phyloP scores from a whole-genome alignment of 257 asterid species.

The Fraxinus excelsior region DNA sequence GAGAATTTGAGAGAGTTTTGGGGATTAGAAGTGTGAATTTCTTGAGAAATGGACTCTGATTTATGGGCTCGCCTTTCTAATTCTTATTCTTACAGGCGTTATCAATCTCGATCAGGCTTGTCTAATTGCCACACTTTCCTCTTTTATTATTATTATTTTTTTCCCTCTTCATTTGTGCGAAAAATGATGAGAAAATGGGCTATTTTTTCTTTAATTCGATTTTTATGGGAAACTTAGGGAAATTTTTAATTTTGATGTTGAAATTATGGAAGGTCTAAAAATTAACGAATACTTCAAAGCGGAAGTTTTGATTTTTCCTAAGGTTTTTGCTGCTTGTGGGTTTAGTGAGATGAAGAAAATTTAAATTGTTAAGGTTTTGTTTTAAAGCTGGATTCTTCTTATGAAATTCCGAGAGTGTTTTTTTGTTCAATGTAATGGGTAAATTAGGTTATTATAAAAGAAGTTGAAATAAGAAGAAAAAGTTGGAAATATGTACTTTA shows the following conservation, averaged over 20 bases:
- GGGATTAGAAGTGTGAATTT: conserved; percentile 5
- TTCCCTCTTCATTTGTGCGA: not conserved
- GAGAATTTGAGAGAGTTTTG: conserved; percentile 8
- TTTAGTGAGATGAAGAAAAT: conserved; percentile 9
- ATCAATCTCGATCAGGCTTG: conserved; percentile 72
- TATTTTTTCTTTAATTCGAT: not conserved
- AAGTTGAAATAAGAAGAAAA: not conserved
- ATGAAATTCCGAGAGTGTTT: not conserved
- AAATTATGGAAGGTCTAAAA: not conserved
- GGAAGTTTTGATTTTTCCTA: not conserved
- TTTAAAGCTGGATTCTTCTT: not conserved
- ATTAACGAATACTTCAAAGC: not conserved
- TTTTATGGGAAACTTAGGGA: not conserved
- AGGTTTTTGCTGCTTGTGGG: conserved; percentile 3
- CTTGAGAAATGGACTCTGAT: conserved; percentile 66
- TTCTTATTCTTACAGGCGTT: conserved; percentile 54
- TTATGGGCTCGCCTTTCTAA: conserved; percentile 61
- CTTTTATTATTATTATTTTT: not conserved
- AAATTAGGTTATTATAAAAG: not conserved
- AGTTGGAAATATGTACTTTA: not conserved
- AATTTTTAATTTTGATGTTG: not conserved
- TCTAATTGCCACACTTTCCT: conserved; percentile 7
- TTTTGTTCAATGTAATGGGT: not conserved
- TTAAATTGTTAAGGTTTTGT: not conserved
- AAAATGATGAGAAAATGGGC: not conserved